Evolutionary conservation across 495 filamentous ascomycete genomes (phyloP), one percentile per base, ranked within the genome.

Genomic region (Tetracladium setigerum): DNA sequence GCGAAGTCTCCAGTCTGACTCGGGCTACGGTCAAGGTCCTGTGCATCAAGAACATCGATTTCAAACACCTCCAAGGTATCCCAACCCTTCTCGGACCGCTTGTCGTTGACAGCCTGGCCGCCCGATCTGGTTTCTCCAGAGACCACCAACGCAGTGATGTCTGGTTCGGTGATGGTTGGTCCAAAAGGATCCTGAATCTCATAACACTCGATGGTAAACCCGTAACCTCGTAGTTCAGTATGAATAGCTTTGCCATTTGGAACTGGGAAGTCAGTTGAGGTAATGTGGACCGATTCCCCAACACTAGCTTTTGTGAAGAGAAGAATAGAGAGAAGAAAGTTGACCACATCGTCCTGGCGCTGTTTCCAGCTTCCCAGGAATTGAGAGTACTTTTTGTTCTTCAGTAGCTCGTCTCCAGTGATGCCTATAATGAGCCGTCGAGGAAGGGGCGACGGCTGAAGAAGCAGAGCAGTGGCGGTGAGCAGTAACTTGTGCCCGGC

Each of bases 401-500:
- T 78, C 22, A 97, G 67, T 46, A 97, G 71, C 41, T 81, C 79
- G 56, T 95, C 89, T 0, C 86, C 89, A 1, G 94, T 90, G 57
- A 98, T 84, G 4, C 92, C 94, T 31, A 95, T 74, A 38, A 84
- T 83, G 56, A 92, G 73, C 13, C 72, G 74, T 31, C 75, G 70
- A 33, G 64, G 57, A 15, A 53, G 38, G 4, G 61, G 44, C 0
- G 57, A 46, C 14, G 75, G 62, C 11, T 76, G 67, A 5, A 91
- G 64, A 9, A 87, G 70, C 41, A 95, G 70, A 4, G 84, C 83
- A 8, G 81, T 84, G 55, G 90, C 90, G 7, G 90, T 91, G 31
- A 98, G 71, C 6, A 98, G 77, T 17, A 96, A 73, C 60, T 95
- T 96, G 69, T 98, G 92, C n/a, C 92, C 92, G 22, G 86, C 77